Evolutionary conservation across 2,329 filamentous ascomycete genomes (phyloP).

Genomic region (Diaporthe humulicola): DNA sequence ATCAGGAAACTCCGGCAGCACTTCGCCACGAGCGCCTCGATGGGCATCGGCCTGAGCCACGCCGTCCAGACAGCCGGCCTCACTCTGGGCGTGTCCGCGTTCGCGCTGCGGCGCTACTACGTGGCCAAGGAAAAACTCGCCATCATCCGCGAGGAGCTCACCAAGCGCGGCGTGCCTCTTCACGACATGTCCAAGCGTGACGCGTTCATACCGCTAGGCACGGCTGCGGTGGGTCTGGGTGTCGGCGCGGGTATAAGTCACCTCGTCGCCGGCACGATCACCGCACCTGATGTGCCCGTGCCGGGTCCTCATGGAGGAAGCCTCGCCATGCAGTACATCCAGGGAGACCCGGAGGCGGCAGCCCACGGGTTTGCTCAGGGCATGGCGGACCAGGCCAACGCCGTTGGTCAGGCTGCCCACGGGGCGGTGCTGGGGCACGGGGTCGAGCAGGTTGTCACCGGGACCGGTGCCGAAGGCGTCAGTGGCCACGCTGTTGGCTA

Average conservation of each 20-base stretch:
- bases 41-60: constrained; percentile 36
- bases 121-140: constrained; percentile 36
- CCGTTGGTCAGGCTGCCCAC: constrained; percentile 35
- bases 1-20: constrained; percentile 38
- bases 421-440: constrained; percentile 32
- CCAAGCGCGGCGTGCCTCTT: constrained; percentile 34
- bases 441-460: constrained; percentile 27
- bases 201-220: constrained; percentile 34
- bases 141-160: constrained; percentile 39
- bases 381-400: constrained; percentile 34
- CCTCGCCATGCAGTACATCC: constrained; percentile 25
- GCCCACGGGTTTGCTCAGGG: constrained; percentile 37
- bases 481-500: constrained; percentile 37
- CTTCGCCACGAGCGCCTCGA: constrained; percentile 37
- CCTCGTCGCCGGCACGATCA: constrained; percentile 26
- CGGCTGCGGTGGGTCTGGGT: constrained; percentile 29
- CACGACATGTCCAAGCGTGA: constrained; percentile 39
- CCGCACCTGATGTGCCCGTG: constrained; percentile 31
- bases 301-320: constrained; percentile 26
- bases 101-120: constrained; percentile 36
- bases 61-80: constrained; percentile 37
- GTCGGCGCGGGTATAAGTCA: constrained; percentile 35
- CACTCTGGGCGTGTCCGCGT: constrained; percentile 37
- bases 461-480: constrained; percentile 4
- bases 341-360: constrained; percentile 31